These are phyloP conservation scores for Skeletonema grethae DNA, from an alignment of 108 stramenopile species.

Conservation along the genomic window DNA sequence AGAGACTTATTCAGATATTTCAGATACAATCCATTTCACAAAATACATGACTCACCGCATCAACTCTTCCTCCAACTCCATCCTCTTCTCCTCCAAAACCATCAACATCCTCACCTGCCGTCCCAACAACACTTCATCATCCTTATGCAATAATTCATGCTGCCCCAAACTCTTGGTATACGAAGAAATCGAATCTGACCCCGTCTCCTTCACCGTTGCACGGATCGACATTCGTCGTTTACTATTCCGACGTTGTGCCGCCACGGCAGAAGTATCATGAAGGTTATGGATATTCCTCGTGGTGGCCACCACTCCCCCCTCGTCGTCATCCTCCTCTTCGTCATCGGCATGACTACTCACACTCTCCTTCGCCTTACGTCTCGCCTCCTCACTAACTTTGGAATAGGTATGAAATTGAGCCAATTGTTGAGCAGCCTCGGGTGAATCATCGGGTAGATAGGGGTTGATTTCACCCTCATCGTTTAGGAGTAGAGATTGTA, in stretches of 20 bases:
- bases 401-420: slow-evolving; percentile 39
- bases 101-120: slow-evolving; percentile 50
- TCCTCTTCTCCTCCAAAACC: slow-evolving; percentile 48
- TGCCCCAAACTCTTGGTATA: slow-evolving; percentile 61
- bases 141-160: slow-evolving; percentile 56
- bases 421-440: slow-evolving; percentile 43
- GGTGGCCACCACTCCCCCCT: background rate
- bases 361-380: slow-evolving; percentile 39
- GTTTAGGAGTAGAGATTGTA: slow-evolving; percentile 33
- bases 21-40: too few relatives aligned
- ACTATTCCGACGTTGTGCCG: slow-evolving; percentile 1
- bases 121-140: slow-evolving; percentile 54
- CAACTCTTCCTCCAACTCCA: slow-evolving; percentile 40
- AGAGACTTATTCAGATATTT: too few relatives aligned
- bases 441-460: slow-evolving; percentile 37
- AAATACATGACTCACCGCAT: slow-evolving; percentile 30
- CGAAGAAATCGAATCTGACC: slow-evolving; percentile 52
- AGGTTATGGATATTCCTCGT: slow-evolving; percentile 2
- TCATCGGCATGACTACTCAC: slow-evolving; percentile 22
- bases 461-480: slow-evolving; percentile 42
- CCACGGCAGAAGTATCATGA: background rate
- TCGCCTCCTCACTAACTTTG: slow-evolving; percentile 41
- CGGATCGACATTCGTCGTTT: slow-evolving; percentile 24
- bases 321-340: slow-evolving; percentile 8
- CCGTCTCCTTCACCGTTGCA: slow-evolving; percentile 62